Conservation (phyloP, 2,329 filamentous ascomycete species). For the Alternaria sp. region DNA sequence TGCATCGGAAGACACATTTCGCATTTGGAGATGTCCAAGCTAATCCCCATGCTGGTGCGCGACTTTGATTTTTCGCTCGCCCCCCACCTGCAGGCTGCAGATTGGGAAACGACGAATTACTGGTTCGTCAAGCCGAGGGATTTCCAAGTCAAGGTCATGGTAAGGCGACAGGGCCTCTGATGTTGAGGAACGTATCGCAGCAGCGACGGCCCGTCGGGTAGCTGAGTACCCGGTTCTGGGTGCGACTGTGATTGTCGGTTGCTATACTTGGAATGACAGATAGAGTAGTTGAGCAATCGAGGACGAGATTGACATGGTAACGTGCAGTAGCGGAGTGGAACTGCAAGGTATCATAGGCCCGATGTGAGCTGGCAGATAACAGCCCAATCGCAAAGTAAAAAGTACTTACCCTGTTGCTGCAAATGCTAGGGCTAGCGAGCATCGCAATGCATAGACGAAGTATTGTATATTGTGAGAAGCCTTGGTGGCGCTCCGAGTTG, state of each 20-base stretch:
- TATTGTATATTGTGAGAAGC: not conserved
- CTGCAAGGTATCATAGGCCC: not conserved
- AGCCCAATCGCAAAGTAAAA: not conserved
- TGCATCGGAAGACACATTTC: conserved; percentile 28
- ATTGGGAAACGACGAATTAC: conserved; percentile 17
- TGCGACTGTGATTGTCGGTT: not conserved
- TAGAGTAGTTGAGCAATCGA: not conserved
- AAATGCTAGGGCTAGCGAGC: not conserved
- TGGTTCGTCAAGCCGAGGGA: conserved; percentile 21
- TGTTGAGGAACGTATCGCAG: not conserved
- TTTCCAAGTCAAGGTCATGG: conserved; percentile 9
- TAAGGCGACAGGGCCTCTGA: not conserved
- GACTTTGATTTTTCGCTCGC: conserved; percentile 20
- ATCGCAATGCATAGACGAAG: not conserved
- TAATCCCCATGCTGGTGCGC: conserved; percentile 14
- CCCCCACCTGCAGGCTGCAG: conserved; percentile 5
- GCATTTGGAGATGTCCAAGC: conserved; percentile 14
- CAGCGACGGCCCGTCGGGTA: not conserved
- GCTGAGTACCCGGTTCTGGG: not conserved
- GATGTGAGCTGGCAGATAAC: not conserved
- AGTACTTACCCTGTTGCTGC: not conserved
- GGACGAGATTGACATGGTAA: not conserved
- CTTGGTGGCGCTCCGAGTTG: not conserved
- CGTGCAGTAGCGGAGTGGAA: not conserved
- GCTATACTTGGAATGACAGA: not conserved